Evolutionary conservation across 257 asterid species (phyloP), one percentile per base, ranked within the genome.

Genomic region (Capsicum rhomboideum): DNA sequence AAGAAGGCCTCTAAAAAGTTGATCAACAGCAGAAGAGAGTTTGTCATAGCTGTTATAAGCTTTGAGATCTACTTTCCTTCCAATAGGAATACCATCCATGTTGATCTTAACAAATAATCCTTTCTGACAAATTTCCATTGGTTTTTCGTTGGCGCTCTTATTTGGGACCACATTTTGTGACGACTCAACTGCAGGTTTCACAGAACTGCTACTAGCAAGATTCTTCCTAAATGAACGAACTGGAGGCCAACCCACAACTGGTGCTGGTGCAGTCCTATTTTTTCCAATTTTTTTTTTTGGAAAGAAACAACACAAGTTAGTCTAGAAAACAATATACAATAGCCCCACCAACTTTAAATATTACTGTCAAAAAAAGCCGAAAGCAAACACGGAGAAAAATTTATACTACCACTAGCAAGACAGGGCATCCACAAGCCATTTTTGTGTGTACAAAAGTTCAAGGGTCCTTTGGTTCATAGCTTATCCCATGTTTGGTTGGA

Each of bases 201-300:
- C 87, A 78, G 91, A 89, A 79, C 82, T 85, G 82, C 91, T 89
- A 34, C 86, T 91, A 46, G 95, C 92, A 74, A 93, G 88, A 82
- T 93, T 95, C 86, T 91, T 95, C 74, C 98, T 86, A 82, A 90
- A 95, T 14, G 98, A 92, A 29, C 98, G 92, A 80, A 96, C 61
- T 37, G 99, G 99, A 68, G 99, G 99, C 99, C 99, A 96, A 29
- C 99, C 99, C 88, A 94, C 99, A 53, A 92, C 94, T 71, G 97
- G 88, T 78, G 94, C 89, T 71, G 97, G 96, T 53, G 97, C 96
- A 87, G 89, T 90, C 88, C 99, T 95, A 59, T 86, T 17, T 56
- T n/a, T n/a, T n/a, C n/a, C n/a, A n/a, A n/a, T n/a, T n/a, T n/a
- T n/a, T 64, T 64, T 20, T 1, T 44, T 71, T 53, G 37, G 77